Percentiles rank a stretch among this genome's conserved stretches.
These are phyloP conservation scores for Ceratobasidium sp. DNA, from an alignment of 1,284 basidiomycete species.

Conservation along the genomic window DNA sequence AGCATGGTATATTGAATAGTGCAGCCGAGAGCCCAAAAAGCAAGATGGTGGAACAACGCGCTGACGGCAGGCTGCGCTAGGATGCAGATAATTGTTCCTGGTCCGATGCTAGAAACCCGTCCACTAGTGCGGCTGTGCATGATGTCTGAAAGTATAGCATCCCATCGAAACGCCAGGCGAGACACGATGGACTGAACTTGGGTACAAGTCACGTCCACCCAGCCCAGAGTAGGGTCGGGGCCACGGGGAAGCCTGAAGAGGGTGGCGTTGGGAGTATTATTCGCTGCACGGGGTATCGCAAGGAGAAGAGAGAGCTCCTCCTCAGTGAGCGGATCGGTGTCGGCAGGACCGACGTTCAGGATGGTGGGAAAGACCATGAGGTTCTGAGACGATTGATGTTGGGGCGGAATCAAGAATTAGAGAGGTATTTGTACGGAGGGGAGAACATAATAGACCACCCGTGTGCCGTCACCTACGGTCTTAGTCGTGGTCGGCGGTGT, in stretches of 20 bases:
- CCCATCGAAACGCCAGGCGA: conserved; percentile 1
- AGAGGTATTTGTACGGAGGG: too few relatives aligned
- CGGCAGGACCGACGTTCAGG: too few relatives aligned
- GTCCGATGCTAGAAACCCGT: too few relatives aligned
- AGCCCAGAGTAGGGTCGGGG: background rate
- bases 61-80: background rate
- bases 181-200: background rate
- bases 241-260: conserved; percentile 9
- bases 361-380: background rate
- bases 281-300: conserved; percentile 1
- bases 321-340: background rate
- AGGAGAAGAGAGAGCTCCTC: background rate
- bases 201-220: conserved; percentile 5
- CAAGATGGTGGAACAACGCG: conserved; percentile 4
- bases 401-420: too few relatives aligned
- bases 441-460: too few relatives aligned
- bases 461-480: too few relatives aligned
- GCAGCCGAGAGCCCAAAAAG: conserved; percentile 18
- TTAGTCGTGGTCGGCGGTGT: too few relatives aligned
- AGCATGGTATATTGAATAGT: background rate
- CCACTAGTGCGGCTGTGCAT: background rate
- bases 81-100: background rate
- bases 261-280: background rate
- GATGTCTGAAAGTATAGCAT: background rate
- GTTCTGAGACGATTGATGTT: too few relatives aligned